Base-by-base conservation (phyloP, 352 stramenopile species). In the Phytophthora rubi region DNA sequence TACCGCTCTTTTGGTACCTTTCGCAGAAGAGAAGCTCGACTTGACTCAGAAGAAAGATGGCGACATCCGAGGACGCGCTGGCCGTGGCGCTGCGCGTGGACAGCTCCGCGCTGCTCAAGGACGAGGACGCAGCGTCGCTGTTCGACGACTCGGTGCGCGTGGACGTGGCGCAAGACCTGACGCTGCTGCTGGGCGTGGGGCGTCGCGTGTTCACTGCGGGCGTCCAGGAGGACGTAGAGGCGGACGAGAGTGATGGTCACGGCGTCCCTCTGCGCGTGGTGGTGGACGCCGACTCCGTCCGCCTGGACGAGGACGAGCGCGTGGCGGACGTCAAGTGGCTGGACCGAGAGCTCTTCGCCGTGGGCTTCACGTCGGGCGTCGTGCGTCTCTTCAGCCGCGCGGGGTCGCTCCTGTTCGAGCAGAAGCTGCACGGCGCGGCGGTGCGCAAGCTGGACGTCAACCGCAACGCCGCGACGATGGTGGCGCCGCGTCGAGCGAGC, bases 241-340 rank as follows among this genome's bases (percentile, higher is more conserved):
- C 18, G 18, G 23, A 12, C 33, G 33, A 4, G 33, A 15, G 33
- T 39, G 33, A 39, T 39, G 33, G 33, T 39, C 33, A 39, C 10
- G 4, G 0, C 30, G 7, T 23, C 6, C 28, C 61, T 37, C 51
- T 82, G 26, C 8, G 16, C 8, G 12, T 84, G 45, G 48, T 93
- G n/a, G 76, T 66, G 8, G 79, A 78, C 21, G 45, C 35, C 1
- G 42, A 52, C 0, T 71, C 68, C 4, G 39, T 86, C 21, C 69
- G 71, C 7, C 48, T 87, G 16, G 76, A 90, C 13, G 74, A 78
- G 7, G 68, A 83, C 16, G 84, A 92, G 49, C 44, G 58, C 1
- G 72, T 92, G 6, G 74, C 78, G 10, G 81, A 91, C 57, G 75
- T 92, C 53, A 92, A 92, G 62, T 94, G 84, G 84, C 72, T 94